Base-by-base conservation (phyloP, 495 filamentous ascomycete genomes). In the Penicillium psychrofluorescens region DNA sequence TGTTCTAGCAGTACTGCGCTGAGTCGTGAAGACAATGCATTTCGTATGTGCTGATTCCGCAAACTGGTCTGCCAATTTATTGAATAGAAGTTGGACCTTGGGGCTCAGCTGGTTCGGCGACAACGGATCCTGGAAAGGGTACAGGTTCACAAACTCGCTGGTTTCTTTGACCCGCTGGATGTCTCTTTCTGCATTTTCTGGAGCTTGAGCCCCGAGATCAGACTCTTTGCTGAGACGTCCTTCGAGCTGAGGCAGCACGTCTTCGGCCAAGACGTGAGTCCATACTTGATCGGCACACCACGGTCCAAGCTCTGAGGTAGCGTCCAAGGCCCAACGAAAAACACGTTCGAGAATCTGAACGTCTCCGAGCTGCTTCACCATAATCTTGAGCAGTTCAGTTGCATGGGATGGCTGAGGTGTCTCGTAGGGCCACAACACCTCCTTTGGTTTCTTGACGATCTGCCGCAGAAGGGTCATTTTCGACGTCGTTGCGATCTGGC, bases 251-350 rank as follows among this genome's bases (percentile, higher is more conserved):
- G 73, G 71, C 1, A 76, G 53, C 43, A 88, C 75, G 6, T 81
- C 75, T 22, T 88, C 81, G 0, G 68, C 67, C 7, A 96, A 66
- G n/a, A 80, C 80, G 38, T 84, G 75, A 16, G 68, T 63, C 88
- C 91, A 95, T 35, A 85, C 76, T 22, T 77, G 68, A 59, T 99
- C 91, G n/a, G 88, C 77, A 50, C 84, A 86, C 92, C 92, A 99
- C 16, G 70, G 61, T 7, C 92, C 90, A 9, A 97, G 68, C 49
- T 95, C 78, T 11, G 82, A 71, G 29, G 72, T 77, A 13, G 81
- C 80, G 29, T 70, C 51, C 34, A 59, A 74, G 2, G 83, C 63
- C 49, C 76, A 83, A 22, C 54, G 44, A 34, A 90, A 84, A 1
- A 81, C 61, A 34, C 74, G 77, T 14, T 63, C 55, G 36, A 97